Percentiles rank a stretch among this genome's conserved stretches.
Conservation (phyloP, 805 yeast genomes). For the Sugiyamaella mastotermitis region DNA sequence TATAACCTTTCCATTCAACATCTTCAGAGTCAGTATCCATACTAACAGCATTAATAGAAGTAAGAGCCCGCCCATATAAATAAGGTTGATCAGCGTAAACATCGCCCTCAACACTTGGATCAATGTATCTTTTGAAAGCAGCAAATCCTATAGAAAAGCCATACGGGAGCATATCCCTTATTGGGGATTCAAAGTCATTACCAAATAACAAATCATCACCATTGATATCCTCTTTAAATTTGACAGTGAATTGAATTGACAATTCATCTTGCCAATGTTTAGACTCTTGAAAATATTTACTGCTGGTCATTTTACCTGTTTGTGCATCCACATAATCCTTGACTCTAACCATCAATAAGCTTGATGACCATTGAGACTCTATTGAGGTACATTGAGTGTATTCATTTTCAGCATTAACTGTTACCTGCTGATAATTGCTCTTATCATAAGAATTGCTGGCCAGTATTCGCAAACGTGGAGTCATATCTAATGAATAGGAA, state of each 20-base stretch:
- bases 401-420: too few relatives aligned
- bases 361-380: too few relatives aligned
- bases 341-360: too few relatives aligned
- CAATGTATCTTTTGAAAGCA: slow-evolving; percentile 51
- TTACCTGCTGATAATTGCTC: too few relatives aligned
- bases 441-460: too few relatives aligned
- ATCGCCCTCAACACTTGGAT: slow-evolving; percentile 62
- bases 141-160: slow-evolving; percentile 49
- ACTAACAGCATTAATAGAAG: slow-evolving; percentile 46
- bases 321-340: too few relatives aligned
- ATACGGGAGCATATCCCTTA: slow-evolving; percentile 52
- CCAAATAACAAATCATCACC: slow-evolving; percentile 61
- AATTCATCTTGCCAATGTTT: slow-evolving; percentile 25
- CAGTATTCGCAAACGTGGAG: too few relatives aligned
- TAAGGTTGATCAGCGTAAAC: slow-evolving; percentile 55
- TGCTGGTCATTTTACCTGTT: too few relatives aligned
- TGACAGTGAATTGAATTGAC: slow-evolving; percentile 37
- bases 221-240: slow-evolving; percentile 35
- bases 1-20: slow-evolving; percentile 4
- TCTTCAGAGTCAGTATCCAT: slow-evolving; percentile 8
- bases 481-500: too few relatives aligned
- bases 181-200: slow-evolving; percentile 58
- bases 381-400: too few relatives aligned
- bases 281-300: slow-evolving; percentile 25
- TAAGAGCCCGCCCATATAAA: slow-evolving; percentile 55